These are phyloP conservation scores for Lasiosphaeriaceae sp. DNA, from an alignment of 495 filamentous ascomycete species.

Conservation along the genomic window DNA sequence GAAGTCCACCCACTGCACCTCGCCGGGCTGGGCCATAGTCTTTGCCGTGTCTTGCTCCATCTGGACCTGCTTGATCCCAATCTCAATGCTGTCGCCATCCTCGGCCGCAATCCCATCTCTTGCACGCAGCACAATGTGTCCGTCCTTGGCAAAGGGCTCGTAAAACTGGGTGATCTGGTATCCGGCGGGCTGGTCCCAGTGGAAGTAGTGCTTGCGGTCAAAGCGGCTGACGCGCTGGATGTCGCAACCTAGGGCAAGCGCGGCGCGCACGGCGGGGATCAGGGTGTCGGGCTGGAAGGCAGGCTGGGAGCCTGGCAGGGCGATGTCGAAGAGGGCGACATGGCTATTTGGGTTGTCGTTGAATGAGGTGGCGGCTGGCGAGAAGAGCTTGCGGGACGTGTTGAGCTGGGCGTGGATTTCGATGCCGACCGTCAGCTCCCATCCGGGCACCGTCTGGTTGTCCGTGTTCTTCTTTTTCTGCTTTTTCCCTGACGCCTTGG, in stretches of 20 bases:
- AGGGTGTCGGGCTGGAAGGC: slow-evolving; percentile 78
- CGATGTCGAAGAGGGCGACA: slow-evolving; percentile 83
- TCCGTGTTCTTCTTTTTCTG: slow-evolving; percentile 38
- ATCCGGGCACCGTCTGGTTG: slow-evolving; percentile 55
- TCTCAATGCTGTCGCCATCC: slow-evolving; percentile 57
- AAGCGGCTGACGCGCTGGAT: slow-evolving; percentile 74
- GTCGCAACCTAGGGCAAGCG: slow-evolving; percentile 75
- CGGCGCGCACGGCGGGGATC: slow-evolving; percentile 84
- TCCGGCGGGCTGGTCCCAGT: slow-evolving; percentile 92
- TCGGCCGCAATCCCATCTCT: slow-evolving; percentile 77
- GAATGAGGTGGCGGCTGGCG: slow-evolving; percentile 61
- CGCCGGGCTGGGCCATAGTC: slow-evolving; percentile 71
- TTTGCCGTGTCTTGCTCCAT: slow-evolving; percentile 98
- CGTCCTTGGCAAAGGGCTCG: slow-evolving; percentile 78
- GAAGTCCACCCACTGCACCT: slow-evolving; percentile 80
- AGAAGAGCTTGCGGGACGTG: slow-evolving; percentile 81
- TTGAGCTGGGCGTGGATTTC: slow-evolving; percentile 98
- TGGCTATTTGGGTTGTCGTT: slow-evolving; percentile 74
- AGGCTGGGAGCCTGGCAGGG: slow-evolving; percentile 85
- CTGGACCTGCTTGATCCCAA: slow-evolving; percentile 90
- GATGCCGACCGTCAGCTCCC: slow-evolving; percentile 91
- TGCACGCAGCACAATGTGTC: slow-evolving; percentile 61
- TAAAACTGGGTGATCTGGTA: slow-evolving; percentile 99
- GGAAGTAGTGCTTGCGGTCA: slow-evolving; percentile 98
- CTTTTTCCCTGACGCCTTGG: slow-evolving; percentile 35